Conservation (phyloP, 2,329 filamentous ascomycete species). For the Epichloe coenophiala region DNA sequence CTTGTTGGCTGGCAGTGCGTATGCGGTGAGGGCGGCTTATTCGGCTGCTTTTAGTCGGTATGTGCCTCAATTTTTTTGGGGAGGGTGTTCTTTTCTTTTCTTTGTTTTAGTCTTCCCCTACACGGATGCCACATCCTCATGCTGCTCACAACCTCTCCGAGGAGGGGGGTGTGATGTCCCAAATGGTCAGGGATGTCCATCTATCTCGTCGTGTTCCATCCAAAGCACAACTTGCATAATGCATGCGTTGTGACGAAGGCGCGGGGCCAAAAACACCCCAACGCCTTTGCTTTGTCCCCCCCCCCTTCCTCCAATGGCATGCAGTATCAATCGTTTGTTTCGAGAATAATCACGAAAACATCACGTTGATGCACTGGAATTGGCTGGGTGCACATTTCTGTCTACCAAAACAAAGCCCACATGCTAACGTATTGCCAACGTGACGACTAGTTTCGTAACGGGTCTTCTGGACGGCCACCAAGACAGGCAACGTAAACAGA, state of each 20-base stretch:
- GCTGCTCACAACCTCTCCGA: neutral
- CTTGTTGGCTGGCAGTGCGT: slow-evolving; percentile 29
- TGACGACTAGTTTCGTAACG: slow-evolving; percentile 53
- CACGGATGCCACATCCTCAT: neutral
- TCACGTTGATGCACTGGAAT: neutral
- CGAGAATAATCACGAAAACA: neutral
- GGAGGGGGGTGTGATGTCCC: neutral
- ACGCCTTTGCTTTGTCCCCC: neutral
- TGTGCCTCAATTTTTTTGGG: slow-evolving; percentile 14
- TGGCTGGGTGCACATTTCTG: neutral
- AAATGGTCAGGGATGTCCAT: neutral
- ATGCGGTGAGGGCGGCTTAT: slow-evolving; percentile 56
- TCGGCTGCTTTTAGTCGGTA: slow-evolving; percentile 62
- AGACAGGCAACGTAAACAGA: slow-evolving; percentile 51
- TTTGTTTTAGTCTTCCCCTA: neutral
- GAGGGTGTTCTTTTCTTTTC: neutral
- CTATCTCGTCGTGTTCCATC: neutral
- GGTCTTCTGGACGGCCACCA: slow-evolving; percentile 64
- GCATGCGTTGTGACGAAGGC: neutral
- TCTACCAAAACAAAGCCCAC: neutral
- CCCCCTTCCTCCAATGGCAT: neutral
- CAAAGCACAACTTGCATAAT: neutral
- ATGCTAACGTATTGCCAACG: neutral
- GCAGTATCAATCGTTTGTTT: neutral
- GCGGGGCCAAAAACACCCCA: neutral